These are phyloP conservation scores for Odonthalia washingtoniensis DNA, from an alignment of 31 red algal species.

Conservation along the genomic window DNA sequence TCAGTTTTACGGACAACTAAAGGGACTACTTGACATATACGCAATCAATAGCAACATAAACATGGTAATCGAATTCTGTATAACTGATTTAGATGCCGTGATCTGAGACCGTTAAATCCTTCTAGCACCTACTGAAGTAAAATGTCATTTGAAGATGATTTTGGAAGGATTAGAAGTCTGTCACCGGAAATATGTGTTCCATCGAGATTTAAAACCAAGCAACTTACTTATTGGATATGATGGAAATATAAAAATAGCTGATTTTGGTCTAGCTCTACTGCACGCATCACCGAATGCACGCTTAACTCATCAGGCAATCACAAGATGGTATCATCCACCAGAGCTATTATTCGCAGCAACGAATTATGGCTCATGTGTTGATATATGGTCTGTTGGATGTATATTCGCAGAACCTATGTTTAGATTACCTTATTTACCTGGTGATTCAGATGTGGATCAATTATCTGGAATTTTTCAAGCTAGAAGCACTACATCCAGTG, in stretches of 20 bases:
- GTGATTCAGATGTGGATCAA: conserved; percentile 93
- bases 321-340: conserved; percentile 97
- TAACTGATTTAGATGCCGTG: conserved; percentile 90
- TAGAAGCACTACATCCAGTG: conserved; percentile 76
- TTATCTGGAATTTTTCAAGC: conserved; percentile 87
- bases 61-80: conserved; percentile 95
- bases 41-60: conserved; percentile 84
- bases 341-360: too few relatives aligned
- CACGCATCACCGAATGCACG: conserved; percentile 83
- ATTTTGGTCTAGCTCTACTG: conserved; percentile 89
- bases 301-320: conserved; percentile 93
- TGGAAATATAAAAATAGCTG: too few relatives aligned
- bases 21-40: conserved; percentile 83
- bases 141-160: too few relatives aligned
- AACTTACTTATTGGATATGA: conserved; percentile 92
- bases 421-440: conserved; percentile 87
- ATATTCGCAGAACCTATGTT: conserved; percentile 98
- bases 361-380: conserved; percentile 85
- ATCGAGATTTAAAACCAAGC: conserved; percentile 97
- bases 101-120: conserved; percentile 82
- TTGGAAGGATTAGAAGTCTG: conserved; percentile 76
- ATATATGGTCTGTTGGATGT: conserved; percentile 99
- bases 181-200: conserved; percentile 87
- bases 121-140: conserved; percentile 84
- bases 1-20: not conserved